A percentile compares a stretch with the other conserved stretches of the same genome.
Conservation (phyloP, 1,139 yeast species). For the Williopsis jadinii region DNA sequence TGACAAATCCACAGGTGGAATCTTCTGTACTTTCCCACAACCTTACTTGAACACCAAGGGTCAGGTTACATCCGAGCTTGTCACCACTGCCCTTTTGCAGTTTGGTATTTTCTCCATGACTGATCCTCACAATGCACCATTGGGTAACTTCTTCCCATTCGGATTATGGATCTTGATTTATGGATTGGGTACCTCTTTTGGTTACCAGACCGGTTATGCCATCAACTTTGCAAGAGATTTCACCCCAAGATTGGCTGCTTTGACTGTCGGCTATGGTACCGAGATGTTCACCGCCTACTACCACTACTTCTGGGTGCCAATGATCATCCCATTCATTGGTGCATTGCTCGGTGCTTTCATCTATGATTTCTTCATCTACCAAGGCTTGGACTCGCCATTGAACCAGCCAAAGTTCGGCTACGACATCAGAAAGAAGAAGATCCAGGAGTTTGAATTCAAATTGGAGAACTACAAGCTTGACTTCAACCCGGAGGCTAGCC, state of each 20-base stretch:
- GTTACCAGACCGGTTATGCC: constrained; percentile 46
- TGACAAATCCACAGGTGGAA: constrained; percentile 29
- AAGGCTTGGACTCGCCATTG: constrained; percentile 42
- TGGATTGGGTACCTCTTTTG: constrained; percentile 37
- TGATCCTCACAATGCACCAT: constrained; percentile 40
- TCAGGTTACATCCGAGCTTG: constrained; percentile 39
- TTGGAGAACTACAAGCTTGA: constrained; percentile 18
- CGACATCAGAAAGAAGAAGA: constrained; percentile 10
- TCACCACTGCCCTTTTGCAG: constrained; percentile 36
- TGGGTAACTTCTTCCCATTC: constrained; percentile 38
- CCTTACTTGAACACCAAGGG: constrained; percentile 33
- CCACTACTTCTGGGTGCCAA: constrained; percentile 45
- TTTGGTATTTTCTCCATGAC: constrained; percentile 39
- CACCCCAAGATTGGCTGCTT: constrained; percentile 42
- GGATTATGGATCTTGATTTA: constrained; percentile 36
- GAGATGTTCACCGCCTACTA: constrained; percentile 32
- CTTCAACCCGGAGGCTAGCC: constrained; percentile 10
- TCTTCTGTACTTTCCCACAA: constrained; percentile 40
- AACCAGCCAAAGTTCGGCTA: constrained; percentile 32
- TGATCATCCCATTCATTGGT: constrained; percentile 39
- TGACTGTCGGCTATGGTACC: constrained; percentile 37
- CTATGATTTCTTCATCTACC: constrained; percentile 40
- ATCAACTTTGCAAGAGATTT: constrained; percentile 46
- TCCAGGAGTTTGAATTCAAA: constrained; percentile 15
- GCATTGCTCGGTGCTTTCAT: constrained; percentile 36